Base-by-base conservation (phyloP, 495 filamentous ascomycete genomes). In the Daldinia caldariorum region DNA sequence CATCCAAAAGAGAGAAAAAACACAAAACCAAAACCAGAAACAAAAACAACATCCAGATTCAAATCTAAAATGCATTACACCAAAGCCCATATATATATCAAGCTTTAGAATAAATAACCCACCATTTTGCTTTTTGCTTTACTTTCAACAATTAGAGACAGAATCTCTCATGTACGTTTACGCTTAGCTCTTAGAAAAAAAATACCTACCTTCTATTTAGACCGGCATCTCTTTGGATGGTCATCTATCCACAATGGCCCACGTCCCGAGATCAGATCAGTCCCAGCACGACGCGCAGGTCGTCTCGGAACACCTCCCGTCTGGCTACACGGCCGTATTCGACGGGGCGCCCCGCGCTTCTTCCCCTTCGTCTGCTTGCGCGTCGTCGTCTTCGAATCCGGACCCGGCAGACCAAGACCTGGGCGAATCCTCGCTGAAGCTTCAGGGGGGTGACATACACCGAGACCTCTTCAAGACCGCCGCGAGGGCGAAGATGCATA, bases 391-490 rank as follows among this genome's bases (percentile, higher is more conserved):
- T 6, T 81, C 70, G 6, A 72, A 79, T 20, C 82, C 75, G 7
- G 77, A 70, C 6, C 73, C 72, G 5, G 76, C 58, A 1, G 79
- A 77, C 5, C 73, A 72, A 10, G 74, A 74, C 9, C 72, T 35
- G 31, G 72, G 81, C 34, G 84, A 88, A 64, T 89, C 87, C 13
- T 89, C 89, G 0, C 77, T 91, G 56, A 85, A 76, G 56, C 81
- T 91, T 1, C 89, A 89, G 70, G 89, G 88, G 16, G 89, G 89
- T 37, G 89, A 91, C 71, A 86, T 91, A 20, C 88, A 90, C 75
- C 84, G 89, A 22, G 87, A 89, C 68, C 82, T 91, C n/a, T 91
- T 90, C 81, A 86, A 85, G 67, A 82, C 88, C 35, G 81, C 85
- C 12, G 81, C 84, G n/a, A 82, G 82, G 50, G 79, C 74, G 16